Percentiles rank a stretch among this genome's conserved stretches.
Evolutionary conservation across 2,329 filamentous ascomycete species (phyloP).

Genomic region (Xylaria sp.): DNA sequence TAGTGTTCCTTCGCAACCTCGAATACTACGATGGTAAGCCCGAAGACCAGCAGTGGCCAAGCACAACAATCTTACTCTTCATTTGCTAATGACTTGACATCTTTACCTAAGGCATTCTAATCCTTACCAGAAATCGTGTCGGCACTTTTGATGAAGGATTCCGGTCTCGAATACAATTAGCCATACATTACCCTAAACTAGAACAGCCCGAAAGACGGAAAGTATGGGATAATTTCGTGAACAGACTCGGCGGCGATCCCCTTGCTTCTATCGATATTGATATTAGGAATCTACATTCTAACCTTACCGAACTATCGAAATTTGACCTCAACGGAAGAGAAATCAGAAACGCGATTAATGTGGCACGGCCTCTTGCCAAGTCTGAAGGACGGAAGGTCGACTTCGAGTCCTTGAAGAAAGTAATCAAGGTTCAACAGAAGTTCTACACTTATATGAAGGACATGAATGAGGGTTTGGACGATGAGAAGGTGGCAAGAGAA

Average conservation of each 20-base stretch:
- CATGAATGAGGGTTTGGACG: no score
- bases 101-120: no score
- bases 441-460: no score
- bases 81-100: no score
- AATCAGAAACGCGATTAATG: slow-evolving; percentile 16
- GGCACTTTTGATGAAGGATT: slow-evolving; percentile 26
- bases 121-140: slow-evolving; percentile 23
- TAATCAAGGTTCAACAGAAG: no score
- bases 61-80: no score
- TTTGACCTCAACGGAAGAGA: slow-evolving; percentile 21
- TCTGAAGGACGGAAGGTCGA: no score
- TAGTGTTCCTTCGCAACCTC: slow-evolving; percentile 18
- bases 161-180: slow-evolving; percentile 26
- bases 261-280: slow-evolving; percentile 1
- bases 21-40: slow-evolving; percentile 27
- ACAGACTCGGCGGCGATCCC: background rate
- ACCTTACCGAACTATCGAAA: slow-evolving; percentile 6
- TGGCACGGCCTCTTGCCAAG: background rate
- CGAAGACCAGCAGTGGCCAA: no score
- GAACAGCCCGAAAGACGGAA: slow-evolving; percentile 2
- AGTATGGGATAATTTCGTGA: slow-evolving; percentile 25
- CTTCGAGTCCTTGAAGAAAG: no score
- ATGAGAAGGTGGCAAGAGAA: no score
- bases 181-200: slow-evolving; percentile 17
- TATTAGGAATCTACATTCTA: background rate